phyloP scores from a whole-genome alignment of 2,329 filamentous ascomycete species.

The Coleophoma eucalyptorum region DNA sequence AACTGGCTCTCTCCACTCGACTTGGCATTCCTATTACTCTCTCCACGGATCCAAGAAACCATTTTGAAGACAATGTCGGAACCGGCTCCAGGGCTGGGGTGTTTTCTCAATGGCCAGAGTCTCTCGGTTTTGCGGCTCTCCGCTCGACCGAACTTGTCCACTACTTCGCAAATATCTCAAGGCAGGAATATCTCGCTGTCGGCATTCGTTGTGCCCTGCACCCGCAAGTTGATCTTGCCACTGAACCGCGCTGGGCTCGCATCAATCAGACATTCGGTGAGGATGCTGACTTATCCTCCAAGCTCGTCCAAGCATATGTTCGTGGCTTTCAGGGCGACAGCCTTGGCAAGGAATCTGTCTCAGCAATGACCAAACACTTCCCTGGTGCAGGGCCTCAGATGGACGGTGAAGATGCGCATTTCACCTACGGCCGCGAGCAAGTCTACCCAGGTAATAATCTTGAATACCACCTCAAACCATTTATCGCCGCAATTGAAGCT shows the following conservation, averaged over 20 bases:
- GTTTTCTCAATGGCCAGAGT: slow-evolving; percentile 49
- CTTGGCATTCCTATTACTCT: slow-evolving; percentile 46
- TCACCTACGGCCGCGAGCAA: slow-evolving; percentile 46
- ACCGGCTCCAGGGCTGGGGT: slow-evolving; percentile 37
- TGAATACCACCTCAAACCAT: slow-evolving; percentile 45
- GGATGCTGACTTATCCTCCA: slow-evolving; percentile 36
- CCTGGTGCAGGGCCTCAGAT: slow-evolving; percentile 45
- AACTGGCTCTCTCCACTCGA: slow-evolving; percentile 36
- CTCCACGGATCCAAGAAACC: slow-evolving; percentile 43
- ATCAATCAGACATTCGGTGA: slow-evolving; percentile 43
- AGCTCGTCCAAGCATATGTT: slow-evolving; percentile 38
- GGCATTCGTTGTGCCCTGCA: slow-evolving; percentile 42
- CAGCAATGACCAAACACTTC: slow-evolving; percentile 50
- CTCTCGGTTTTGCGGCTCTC: slow-evolving; percentile 44
- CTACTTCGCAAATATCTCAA: slow-evolving; percentile 43
- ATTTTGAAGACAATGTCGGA: slow-evolving; percentile 38
- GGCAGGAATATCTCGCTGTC: slow-evolving; percentile 32
- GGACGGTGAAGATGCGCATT: slow-evolving; percentile 48
- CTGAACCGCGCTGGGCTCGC: slow-evolving; percentile 47
- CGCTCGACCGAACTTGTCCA: slow-evolving; percentile 38
- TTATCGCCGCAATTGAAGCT: slow-evolving; percentile 44
- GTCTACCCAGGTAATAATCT: slow-evolving; percentile 47
- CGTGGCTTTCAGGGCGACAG: slow-evolving; percentile 41
- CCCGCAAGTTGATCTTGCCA: slow-evolving; percentile 46
- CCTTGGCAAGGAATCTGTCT: slow-evolving; percentile 39